Conservation (phyloP, 495 filamentous ascomycete genomes). For the Podospora pseudoanserina region DNA sequence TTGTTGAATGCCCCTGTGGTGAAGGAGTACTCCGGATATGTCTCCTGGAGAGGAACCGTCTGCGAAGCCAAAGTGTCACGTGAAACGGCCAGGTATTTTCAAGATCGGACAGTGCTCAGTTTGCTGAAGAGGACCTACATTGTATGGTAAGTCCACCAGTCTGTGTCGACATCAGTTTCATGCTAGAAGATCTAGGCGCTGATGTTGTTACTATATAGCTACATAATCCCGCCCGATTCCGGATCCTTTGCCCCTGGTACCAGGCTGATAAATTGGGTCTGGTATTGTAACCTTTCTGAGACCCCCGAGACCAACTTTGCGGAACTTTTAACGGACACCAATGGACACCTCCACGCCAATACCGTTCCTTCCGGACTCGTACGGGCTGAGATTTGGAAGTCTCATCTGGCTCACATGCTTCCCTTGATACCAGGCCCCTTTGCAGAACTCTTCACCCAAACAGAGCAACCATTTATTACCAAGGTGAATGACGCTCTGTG, state of each 20-base stretch:
- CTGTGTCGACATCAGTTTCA: not conserved
- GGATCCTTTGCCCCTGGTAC: conserved; percentile 37
- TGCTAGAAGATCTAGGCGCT: not conserved
- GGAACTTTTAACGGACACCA: conserved; percentile 45
- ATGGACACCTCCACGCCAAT: conserved; percentile 37
- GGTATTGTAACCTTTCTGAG: conserved; percentile 45
- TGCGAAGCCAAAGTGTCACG: conserved; percentile 33
- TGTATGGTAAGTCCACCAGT: conserved; percentile 19
- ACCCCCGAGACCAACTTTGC: conserved; percentile 33
- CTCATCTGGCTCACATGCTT: conserved; percentile 25
- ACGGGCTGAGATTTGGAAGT: conserved; percentile 36
- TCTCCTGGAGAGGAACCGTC: conserved; percentile 49
- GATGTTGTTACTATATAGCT: conserved; percentile 23
- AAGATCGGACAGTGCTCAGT: conserved; percentile 13
- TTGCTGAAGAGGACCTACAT: conserved; percentile 16
- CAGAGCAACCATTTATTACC: conserved; percentile 46
- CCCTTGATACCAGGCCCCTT: conserved; percentile 39
- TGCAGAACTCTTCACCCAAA: conserved; percentile 41
- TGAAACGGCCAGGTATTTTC: conserved; percentile 32
- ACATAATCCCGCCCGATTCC: conserved; percentile 46
- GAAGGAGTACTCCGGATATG: conserved; percentile 50
- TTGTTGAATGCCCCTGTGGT: conserved; percentile 36
- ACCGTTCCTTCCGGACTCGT: conserved; percentile 46
- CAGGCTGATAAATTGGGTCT: conserved; percentile 50
- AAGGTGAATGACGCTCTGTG: conserved; percentile 46